Base-by-base conservation (phyloP, 306 rosid genomes). In the Lupinus albus region DNA sequence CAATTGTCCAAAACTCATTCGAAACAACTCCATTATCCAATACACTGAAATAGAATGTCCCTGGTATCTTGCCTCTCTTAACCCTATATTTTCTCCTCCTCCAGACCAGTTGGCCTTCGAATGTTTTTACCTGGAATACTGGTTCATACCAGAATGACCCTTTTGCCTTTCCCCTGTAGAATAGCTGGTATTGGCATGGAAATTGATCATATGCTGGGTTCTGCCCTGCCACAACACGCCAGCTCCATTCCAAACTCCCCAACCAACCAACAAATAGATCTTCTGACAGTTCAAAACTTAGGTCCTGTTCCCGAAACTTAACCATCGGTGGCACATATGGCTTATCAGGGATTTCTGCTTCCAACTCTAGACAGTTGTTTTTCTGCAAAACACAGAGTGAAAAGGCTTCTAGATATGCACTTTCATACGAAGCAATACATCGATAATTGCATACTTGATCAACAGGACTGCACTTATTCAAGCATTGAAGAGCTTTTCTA, bases 81-180 rank as follows among this genome's bases (percentile, higher is more conserved):
- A 88, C 95, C 55, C 95, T 72, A 60, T 91, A 91, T 79, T 67
- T 86, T 68, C 97, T 72, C 66, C 95, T 86, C 76, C 95, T 88
- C 95, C 97, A 91, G 0, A 84, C 92, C 81, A 84, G 55, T 78
- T 86, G 56, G 33, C 92, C 95, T 64, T 88, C 97, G n/a, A 91
- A 71, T 13, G 92, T 91, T 74, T 77, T 84, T 35, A 91, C 95
- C 72, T 86, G 91, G 73, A 91, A 88, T 20, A 91, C 95, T 0
- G 95, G 97, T 60, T 91, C 97, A 46, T 88, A 88, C 97, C 97
- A 91, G 47, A 91, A 87, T n/a, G 95, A 91, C 25, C 90, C 95
- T 74, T 75, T 82, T 11, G 92, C 97, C 73, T 88, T 91, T 48
- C 97, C 97, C 60, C 97, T 68, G 68, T 91, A 88, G 68, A 88